Evolutionary conservation across 140 eudicot genomes (phyloP).

Genomic region (Stevia rebaudiana): DNA sequence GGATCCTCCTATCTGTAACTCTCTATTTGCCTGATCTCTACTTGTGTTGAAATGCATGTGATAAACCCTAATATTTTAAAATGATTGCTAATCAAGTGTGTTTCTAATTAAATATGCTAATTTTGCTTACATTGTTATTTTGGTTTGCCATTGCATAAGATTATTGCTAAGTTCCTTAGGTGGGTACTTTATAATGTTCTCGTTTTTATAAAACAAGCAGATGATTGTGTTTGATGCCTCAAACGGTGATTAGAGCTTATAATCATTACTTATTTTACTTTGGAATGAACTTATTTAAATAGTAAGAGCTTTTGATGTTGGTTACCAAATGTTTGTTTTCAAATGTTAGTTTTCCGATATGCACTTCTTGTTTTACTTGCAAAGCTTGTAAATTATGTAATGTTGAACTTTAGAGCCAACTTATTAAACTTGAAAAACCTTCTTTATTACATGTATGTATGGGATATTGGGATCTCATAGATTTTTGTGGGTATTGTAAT

Average conservation of each 20-base stretch:
- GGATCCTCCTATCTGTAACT: conserved; percentile 77
- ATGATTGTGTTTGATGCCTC: neutral
- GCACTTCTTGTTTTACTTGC: neutral
- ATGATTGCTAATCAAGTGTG: neutral
- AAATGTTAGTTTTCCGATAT: neutral
- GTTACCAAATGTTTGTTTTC: neutral
- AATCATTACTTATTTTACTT: neutral
- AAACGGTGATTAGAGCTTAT: neutral
- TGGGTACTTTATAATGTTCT: too few species aligned
- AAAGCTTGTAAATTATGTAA: neutral
- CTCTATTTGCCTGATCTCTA: neutral
- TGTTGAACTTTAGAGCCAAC: conserved; percentile 14
- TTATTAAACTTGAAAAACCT: neutral
- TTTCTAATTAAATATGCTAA: too few species aligned
- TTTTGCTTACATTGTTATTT: conserved; percentile 1
- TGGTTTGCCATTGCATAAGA: too few species aligned
- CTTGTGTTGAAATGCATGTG: neutral
- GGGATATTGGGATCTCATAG: neutral
- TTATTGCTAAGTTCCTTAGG: too few species aligned
- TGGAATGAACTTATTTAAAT: neutral
- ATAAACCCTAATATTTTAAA: conserved; percentile 11
- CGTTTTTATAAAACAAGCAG: neutral
- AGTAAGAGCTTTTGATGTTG: neutral
- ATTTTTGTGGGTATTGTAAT: neutral
- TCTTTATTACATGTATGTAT: neutral